Base-by-base conservation (phyloP, 345 rosid species). In the Linum usitatissimum region DNA sequence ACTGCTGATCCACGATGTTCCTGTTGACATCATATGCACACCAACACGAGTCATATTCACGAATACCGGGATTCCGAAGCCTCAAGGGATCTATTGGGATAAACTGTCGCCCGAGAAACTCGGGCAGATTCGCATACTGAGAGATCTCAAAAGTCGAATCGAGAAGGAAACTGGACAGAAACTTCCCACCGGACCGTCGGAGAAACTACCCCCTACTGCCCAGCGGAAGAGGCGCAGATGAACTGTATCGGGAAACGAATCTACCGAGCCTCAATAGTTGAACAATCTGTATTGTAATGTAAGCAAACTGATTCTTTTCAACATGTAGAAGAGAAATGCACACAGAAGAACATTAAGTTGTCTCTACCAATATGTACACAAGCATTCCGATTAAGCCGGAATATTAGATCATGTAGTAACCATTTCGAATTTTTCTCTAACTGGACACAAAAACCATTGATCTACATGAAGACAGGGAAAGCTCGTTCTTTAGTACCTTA, bases 21-120 rank as follows among this genome's bases (percentile, higher is more conserved):
- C 95, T 15, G 95, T 91, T 38, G 96, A 91, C 77, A 81, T 91
- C 66, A 77, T 91, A 62, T 88, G 96, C 78, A 86, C 96, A 63
- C 88, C 98, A 55, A 80, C 84, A 31, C 85, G 76, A 73, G 84
- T 91, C 69, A 84, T 91, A 62, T 84, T 79, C 67, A 83, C 96
- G 5, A 78, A 77, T 42, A 77, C 84, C 69, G 62, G 72, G 2
- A 85, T 86, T 40, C 92, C 92, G 0, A 88, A 91, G 79, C 98
- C 96, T 57, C 84, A 83, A 81, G 95, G 95, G 30, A 84, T 88
- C 64, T 88, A 91, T 56, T 86, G 95, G 92, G 90, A 86, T 49
- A 85, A 82, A 76, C 59, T 88, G 63, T 88, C 95, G 8, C 87
- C 87, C 3, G 92, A 91, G 77, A 88, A 88, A 76, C 78, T 91